Percentiles rank a stretch among this genome's conserved stretches.
phyloP scores from a whole-genome alignment of 306 rosid genomes.

The Heteromeles arbutifolia region DNA sequence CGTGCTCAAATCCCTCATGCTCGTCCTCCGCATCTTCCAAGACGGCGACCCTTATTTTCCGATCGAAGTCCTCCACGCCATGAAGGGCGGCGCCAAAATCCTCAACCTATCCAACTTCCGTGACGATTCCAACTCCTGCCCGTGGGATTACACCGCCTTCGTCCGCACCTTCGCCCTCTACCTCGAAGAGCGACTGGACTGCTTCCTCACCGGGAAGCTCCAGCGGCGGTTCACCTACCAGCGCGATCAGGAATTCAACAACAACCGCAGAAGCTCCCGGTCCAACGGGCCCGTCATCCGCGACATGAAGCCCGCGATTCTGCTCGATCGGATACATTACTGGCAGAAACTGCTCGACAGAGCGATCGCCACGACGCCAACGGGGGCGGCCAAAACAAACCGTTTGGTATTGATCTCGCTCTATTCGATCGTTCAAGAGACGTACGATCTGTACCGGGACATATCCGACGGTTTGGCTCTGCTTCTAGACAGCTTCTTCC shows the following conservation, averaged over 20 bases:
- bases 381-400: conserved; percentile 47
- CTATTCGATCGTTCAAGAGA: conserved; percentile 73
- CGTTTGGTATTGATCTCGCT: conserved; percentile 47
- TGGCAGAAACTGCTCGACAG: conserved; percentile 82
- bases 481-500: conserved; percentile 69
- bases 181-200: conserved; percentile 75
- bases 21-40: conserved; percentile 68
- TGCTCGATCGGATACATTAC: conserved; percentile 44
- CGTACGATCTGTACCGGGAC: conserved; percentile 61
- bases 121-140: conserved; percentile 68
- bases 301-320: conserved; percentile 59
- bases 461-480: conserved; percentile 63
- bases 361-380: conserved; percentile 54
- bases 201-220: conserved; percentile 72
- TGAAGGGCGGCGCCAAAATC: conserved; percentile 68
- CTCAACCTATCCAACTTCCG: conserved; percentile 67
- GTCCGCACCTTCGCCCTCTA: conserved; percentile 63
- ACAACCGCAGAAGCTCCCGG: not conserved
- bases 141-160: conserved; percentile 72
- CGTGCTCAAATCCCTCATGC: conserved; percentile 67
- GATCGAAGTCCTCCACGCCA: conserved; percentile 57
- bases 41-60: conserved; percentile 86
- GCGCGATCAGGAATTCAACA: conserved; percentile 1
- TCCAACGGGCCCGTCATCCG: conserved; percentile 31
- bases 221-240: conserved; percentile 40